A percentile compares a stretch with the other conserved stretches of the same genome.
phyloP scores from a whole-genome alignment of 805 yeast genomes.

The Schizosaccharomyces lindneri region DNA sequence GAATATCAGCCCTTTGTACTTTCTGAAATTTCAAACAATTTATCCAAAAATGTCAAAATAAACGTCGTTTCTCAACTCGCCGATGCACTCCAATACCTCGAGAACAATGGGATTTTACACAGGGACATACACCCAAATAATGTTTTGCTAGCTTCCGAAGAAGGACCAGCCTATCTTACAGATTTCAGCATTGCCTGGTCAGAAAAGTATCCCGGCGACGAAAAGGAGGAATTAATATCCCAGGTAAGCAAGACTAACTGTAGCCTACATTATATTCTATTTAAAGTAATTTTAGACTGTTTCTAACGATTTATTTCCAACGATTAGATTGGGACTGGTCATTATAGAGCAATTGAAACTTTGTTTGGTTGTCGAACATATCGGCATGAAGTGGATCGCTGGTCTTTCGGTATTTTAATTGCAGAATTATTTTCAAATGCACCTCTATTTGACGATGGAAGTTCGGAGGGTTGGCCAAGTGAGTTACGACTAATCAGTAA shows the following conservation, averaged over 20 bases:
- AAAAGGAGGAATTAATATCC: not conserved
- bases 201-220: not conserved
- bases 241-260: not conserved
- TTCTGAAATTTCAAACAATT: not conserved
- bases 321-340: not conserved
- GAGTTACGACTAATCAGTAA: not conserved
- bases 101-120: slow-evolving; percentile 87
- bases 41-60: not conserved
- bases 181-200: slow-evolving; percentile 1
- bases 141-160: slow-evolving; percentile 51
- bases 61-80: slow-evolving; percentile 40
- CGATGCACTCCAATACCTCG: slow-evolving; percentile 78
- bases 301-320: not conserved
- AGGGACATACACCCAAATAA: slow-evolving; percentile 91
- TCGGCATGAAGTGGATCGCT: not conserved
- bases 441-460: not conserved
- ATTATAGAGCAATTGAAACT: not conserved
- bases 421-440: not conserved
- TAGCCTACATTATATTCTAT: not conserved
- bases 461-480: not conserved
- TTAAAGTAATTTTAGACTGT: not conserved
- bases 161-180: not conserved
- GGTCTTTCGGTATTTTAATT: not conserved
- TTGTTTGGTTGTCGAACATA: not conserved
- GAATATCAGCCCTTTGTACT: not conserved